Conservation (phyloP, 306 rosid species). For the Ceratonia siliqua region DNA sequence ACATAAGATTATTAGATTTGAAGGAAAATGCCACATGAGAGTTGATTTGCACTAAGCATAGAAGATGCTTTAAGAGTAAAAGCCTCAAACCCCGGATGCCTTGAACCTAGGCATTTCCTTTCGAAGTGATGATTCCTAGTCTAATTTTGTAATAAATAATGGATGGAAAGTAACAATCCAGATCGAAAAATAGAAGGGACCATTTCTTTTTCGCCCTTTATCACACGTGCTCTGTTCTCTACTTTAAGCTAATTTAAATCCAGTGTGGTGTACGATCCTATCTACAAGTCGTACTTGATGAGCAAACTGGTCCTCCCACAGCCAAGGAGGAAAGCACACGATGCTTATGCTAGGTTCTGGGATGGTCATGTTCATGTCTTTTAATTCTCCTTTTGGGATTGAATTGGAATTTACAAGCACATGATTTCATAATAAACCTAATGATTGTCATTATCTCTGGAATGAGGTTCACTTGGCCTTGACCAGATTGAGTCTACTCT, state of each 20-base stretch:
- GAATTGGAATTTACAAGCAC: not conserved
- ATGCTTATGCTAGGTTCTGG: not conserved
- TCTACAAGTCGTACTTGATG: too few species aligned
- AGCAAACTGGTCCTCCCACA: not conserved
- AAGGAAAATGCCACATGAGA: not conserved
- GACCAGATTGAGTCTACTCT: not conserved
- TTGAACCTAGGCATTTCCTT: conserved; percentile 19
- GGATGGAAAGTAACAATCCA: not conserved
- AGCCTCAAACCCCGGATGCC: not conserved
- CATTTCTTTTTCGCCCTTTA: not conserved
- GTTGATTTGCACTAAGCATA: not conserved
- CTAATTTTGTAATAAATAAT: not conserved
- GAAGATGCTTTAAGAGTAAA: not conserved
- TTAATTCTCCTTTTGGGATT: not conserved
- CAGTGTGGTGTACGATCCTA: not conserved
- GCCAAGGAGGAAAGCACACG: not conserved
- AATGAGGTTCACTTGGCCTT: not conserved
- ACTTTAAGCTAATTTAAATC: conserved; percentile 22
- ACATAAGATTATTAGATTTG: not conserved
- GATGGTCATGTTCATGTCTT: not conserved
- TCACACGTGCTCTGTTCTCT: not conserved
- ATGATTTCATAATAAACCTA: not conserved
- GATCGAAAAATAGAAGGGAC: not conserved
- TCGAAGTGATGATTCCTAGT: conserved; percentile 21
- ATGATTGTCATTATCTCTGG: not conserved